Conservation (phyloP, 495 filamentous ascomycete species). For the Hypoxylon crocopeplum region DNA sequence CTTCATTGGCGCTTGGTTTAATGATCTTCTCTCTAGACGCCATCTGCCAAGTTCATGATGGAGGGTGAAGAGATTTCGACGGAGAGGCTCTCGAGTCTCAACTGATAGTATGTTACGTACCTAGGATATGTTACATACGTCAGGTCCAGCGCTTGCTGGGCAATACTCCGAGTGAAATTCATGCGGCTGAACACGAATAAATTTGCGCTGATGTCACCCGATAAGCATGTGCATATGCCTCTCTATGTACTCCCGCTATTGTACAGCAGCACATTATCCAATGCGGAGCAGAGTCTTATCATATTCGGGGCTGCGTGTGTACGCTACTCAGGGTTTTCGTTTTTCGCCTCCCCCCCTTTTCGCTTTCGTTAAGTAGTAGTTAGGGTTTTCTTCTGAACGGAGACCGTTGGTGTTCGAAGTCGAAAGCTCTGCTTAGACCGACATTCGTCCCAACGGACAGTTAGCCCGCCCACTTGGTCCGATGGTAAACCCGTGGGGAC, state of each 20-base stretch:
- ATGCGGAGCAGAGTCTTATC: too few species aligned
- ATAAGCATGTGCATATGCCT: too few species aligned
- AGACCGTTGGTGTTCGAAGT: neutral
- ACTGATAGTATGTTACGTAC: neutral
- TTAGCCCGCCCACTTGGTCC: neutral
- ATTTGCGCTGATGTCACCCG: conserved; percentile 24
- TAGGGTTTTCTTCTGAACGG: conserved; percentile 1
- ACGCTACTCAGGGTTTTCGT: neutral
- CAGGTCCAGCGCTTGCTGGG: conserved; percentile 5
- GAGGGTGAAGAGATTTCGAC: neutral
- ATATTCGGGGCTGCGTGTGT: neutral
- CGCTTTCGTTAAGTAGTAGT: neutral
- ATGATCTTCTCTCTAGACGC: neutral
- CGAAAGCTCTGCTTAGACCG: neutral
- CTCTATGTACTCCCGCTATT: too few species aligned
- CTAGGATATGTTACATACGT: conserved; percentile 8
- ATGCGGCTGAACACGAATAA: conserved; percentile 23
- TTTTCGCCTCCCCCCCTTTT: neutral
- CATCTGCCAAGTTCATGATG: neutral
- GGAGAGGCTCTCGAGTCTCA: neutral
- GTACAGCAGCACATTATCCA: too few species aligned
- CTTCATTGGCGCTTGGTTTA: conserved; percentile 15
- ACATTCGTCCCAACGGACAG: neutral
- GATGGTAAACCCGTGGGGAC: conserved; percentile 2
- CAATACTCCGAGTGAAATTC: conserved; percentile 5